Percentiles rank a stretch among this genome's conserved stretches.
Conservation (phyloP, 2,329 filamentous ascomycete species). For the Epichloe sibirici region DNA sequence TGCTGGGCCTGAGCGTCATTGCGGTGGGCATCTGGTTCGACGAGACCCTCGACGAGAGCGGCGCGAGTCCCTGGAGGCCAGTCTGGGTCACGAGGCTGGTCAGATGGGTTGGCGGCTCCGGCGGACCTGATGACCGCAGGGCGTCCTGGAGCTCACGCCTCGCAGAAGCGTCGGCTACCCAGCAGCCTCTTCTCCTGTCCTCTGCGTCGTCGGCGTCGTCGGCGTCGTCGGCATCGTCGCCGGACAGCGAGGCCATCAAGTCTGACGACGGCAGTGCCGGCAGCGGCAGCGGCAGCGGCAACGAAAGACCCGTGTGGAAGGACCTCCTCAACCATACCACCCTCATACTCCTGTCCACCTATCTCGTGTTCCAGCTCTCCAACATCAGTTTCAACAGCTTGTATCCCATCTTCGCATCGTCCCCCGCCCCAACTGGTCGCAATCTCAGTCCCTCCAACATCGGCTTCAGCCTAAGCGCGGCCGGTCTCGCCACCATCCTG, state of each 20-base stretch:
- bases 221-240: slow-evolving; percentile 13
- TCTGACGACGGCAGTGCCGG: slow-evolving; percentile 15
- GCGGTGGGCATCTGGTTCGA: slow-evolving; percentile 72
- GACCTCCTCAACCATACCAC: slow-evolving; percentile 69
- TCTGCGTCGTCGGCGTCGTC: slow-evolving; percentile 11
- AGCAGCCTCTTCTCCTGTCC: slow-evolving; percentile 18
- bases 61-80: slow-evolving; percentile 19
- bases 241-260: slow-evolving; percentile 1
- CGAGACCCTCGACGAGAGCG: slow-evolving; percentile 48
- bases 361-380: slow-evolving; percentile 83
- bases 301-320: slow-evolving; percentile 30
- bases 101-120: slow-evolving; percentile 15
- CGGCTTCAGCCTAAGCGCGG: slow-evolving; percentile 72
- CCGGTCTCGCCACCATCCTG: slow-evolving; percentile 71
- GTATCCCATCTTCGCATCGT: slow-evolving; percentile 84
- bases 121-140: slow-evolving; percentile 12
- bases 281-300: slow-evolving; percentile 13
- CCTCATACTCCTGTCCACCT: slow-evolving; percentile 67
- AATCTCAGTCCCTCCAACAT: slow-evolving; percentile 66
- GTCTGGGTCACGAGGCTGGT: slow-evolving; percentile 21
- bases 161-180: slow-evolving; percentile 12
- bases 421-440: slow-evolving; percentile 63
- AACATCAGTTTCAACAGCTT: slow-evolving; percentile 94
- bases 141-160: slow-evolving; percentile 27
- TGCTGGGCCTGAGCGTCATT: slow-evolving; percentile 61